phyloP scores from a whole-genome alignment of 1,284 basidiomycete species.

The Leccinum insigne region DNA sequence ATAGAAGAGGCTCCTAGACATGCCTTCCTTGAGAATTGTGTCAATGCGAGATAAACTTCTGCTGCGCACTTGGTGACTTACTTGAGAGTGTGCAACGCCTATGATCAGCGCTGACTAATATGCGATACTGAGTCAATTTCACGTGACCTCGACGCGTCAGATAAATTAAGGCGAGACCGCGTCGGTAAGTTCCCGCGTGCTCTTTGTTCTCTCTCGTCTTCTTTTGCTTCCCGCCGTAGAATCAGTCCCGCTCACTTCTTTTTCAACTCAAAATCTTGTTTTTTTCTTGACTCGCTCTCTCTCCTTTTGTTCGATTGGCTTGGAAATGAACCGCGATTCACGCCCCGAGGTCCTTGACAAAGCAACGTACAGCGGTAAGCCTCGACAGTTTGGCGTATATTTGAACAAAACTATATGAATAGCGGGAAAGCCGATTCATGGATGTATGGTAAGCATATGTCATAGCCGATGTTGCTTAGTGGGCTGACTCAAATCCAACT shows the following conservation, averaged over 20 bases:
- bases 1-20: constrained; percentile 34
- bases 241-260: constrained; percentile 14
- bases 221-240: constrained; percentile 22
- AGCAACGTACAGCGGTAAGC: constrained; percentile 18
- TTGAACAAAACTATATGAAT: background rate
- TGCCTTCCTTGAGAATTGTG: constrained; percentile 8
- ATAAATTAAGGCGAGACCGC: constrained; percentile 28
- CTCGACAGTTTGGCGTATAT: background rate
- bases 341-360: constrained; percentile 12
- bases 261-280: constrained; percentile 2
- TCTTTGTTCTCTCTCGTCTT: constrained; percentile 18
- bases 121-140: constrained; percentile 18
- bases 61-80: background rate
- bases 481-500: constrained; percentile 5
- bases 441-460: constrained; percentile 16
- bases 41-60: constrained; percentile 2
- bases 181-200: constrained; percentile 17
- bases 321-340: constrained; percentile 32
- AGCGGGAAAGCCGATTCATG: constrained; percentile 11
- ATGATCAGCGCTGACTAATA: constrained; percentile 10
- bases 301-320: background rate
- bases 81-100: constrained; percentile 9
- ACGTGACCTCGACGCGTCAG: constrained; percentile 35
- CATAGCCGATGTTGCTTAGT: background rate
- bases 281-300: constrained; percentile 4